These are phyloP conservation scores for Talaromyces sp. DNA, from an alignment of 2,329 filamentous ascomycete genomes.

Conservation along the genomic window DNA sequence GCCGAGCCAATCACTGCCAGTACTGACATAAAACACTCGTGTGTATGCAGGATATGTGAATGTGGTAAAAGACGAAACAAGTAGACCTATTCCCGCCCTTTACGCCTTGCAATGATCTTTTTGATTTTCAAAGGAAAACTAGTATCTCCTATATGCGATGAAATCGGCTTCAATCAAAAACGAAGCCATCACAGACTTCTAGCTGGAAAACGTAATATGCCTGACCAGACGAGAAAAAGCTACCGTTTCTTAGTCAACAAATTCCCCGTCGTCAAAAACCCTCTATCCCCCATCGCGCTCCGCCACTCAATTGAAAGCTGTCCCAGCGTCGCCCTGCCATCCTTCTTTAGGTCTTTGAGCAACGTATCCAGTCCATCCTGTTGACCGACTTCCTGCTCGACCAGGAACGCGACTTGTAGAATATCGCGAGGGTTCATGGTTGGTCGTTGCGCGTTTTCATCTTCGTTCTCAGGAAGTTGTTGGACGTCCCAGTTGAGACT, in stretches of 20 bases:
- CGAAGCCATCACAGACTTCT: no score
- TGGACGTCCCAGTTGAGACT: conserved; percentile 56
- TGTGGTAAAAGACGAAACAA: no score
- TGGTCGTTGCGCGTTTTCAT: conserved; percentile 35
- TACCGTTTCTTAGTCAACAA: conserved; percentile 50
- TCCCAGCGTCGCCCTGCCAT: conserved; percentile 64
- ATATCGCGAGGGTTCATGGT: conserved; percentile 61
- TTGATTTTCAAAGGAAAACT: no score
- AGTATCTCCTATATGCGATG: no score
- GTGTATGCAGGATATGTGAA: no score
- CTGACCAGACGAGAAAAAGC: background rate
- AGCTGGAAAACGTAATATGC: no score
- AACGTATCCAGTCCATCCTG: conserved; percentile 51
- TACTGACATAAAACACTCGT: background rate
- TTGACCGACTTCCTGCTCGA: conserved; percentile 53
- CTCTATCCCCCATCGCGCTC: conserved; percentile 82
- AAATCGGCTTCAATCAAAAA: no score
- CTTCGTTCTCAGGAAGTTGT: conserved; percentile 19
- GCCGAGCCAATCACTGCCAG: background rate
- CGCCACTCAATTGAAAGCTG: conserved; percentile 85
- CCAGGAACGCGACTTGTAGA: conserved; percentile 62
- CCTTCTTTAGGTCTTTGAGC: conserved; percentile 47
- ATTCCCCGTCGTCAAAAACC: conserved; percentile 83
- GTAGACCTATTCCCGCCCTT: no score
- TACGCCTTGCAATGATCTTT: no score